phyloP scores from a whole-genome alignment of 2,329 filamentous ascomycete genomes.

The Sporothrix euskadiensis region DNA sequence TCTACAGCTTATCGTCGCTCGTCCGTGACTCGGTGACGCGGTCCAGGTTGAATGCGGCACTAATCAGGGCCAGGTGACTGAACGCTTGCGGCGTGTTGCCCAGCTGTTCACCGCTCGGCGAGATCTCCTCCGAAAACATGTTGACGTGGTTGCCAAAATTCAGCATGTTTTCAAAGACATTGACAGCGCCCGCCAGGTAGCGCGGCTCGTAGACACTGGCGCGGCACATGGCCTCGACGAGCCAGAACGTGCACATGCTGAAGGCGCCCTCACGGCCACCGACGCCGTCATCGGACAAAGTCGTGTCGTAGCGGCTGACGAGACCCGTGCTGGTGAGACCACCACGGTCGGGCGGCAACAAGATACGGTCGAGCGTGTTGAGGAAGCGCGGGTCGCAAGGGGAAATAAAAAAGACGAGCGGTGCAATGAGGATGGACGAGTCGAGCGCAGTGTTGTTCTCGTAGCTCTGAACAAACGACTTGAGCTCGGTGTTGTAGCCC shows the following conservation, averaged over 20 bases:
- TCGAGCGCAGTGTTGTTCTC: conserved; percentile 70
- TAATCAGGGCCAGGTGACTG: conserved; percentile 73
- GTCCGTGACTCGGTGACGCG: conserved; percentile 45
- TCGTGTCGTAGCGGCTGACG: conserved; percentile 73
- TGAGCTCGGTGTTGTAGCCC: conserved; percentile 68
- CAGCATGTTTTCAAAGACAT: conserved; percentile 76
- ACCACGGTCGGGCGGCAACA: conserved; percentile 71
- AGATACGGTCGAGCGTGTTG: conserved; percentile 69
- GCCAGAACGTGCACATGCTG: conserved; percentile 81
- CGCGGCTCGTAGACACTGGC: conserved; percentile 65
- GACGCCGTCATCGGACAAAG: conserved; percentile 69
- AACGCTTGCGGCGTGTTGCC: conserved; percentile 81
- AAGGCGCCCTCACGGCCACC: conserved; percentile 75
- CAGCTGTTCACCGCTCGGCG: conserved; percentile 71
- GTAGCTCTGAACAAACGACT: conserved; percentile 74
- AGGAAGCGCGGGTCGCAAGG: conserved; percentile 76
- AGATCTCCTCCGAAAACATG: conserved; percentile 80
- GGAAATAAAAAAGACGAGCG: conserved; percentile 76
- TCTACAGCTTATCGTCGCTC: conserved; percentile 33
- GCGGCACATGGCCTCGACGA: conserved; percentile 74
- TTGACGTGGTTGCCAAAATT: conserved; percentile 73
- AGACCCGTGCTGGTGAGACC: conserved; percentile 73
- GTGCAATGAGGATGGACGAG: conserved; percentile 73
- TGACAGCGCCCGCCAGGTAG: conserved; percentile 63
- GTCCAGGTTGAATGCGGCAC: conserved; percentile 74